Evolutionary conservation across 1,284 basidiomycete species (phyloP).

Genomic region (Puccinia horiana): DNA sequence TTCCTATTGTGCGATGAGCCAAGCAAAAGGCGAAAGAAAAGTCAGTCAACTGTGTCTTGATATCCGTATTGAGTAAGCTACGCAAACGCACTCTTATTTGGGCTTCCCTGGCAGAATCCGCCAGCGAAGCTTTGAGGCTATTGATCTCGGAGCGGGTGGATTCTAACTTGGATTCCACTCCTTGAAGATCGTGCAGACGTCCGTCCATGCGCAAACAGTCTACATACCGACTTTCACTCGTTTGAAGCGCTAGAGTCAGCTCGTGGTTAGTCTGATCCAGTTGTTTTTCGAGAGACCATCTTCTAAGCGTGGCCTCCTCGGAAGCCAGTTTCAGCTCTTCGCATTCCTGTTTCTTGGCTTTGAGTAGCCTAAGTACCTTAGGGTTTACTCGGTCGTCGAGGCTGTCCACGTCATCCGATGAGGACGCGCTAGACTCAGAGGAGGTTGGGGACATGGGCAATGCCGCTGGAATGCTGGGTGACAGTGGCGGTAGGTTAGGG

Average conservation of each 20-base stretch:
- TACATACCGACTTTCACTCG: background rate
- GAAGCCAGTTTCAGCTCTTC: constrained; percentile 6
- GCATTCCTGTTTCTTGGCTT: background rate
- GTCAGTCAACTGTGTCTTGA: background rate
- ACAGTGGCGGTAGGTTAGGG: background rate
- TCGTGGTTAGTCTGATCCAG: background rate
- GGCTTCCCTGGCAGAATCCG: background rate
- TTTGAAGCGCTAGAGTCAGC: background rate
- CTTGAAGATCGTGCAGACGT: background rate
- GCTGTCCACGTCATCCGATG: background rate
- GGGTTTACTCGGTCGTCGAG: constrained; percentile 2
- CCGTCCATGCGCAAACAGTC: constrained; percentile 9
- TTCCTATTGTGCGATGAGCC: background rate
- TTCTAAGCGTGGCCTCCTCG: background rate
- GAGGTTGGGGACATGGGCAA: background rate
- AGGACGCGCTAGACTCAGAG: background rate
- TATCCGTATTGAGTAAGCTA: background rate
- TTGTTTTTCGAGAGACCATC: constrained; percentile 14
- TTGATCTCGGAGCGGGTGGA: background rate
- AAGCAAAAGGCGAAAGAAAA: background rate
- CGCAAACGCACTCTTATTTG: background rate
- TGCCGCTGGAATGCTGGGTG: background rate
- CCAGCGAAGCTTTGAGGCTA: background rate
- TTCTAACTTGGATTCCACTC: background rate
- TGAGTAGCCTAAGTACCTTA: background rate